Base-by-base conservation (phyloP, 441 rosid genomes). In the Melastoma candidum region DNA sequence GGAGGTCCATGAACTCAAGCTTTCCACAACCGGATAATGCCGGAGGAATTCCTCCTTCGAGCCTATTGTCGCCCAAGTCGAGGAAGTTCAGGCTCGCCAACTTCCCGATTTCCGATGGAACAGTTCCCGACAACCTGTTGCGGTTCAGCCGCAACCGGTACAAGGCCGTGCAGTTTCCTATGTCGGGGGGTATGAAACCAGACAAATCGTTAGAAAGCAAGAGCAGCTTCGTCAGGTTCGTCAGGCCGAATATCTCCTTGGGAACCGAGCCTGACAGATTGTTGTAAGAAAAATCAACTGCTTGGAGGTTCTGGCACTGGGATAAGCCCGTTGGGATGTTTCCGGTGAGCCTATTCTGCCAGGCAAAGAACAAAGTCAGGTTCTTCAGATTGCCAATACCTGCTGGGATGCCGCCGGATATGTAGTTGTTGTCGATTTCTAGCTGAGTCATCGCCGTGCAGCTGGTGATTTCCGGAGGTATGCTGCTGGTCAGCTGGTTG, bases 271-370 rank as follows among this genome's bases (percentile, higher is more conserved):
- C 58, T 0, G 50, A 46, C 12, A 64, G 47, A 48, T 22, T 53
- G 52, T 64, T 64, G 58, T 57, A 64, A 9, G 68, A 64, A 43
- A 64, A 62, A 58, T 64, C 68, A 2, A 64, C 58, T 9, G 61
- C 63, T 51, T 64, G 46, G 24, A 64, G 63, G 13, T 50, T 53
- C 47, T 39, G 25, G 6, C 68, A 64, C 45, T 47, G 26, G 3
- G 68, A 29, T 2, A 64, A 53, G 47, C 58, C 53, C 32, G 10
- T 44, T 0, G 68, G 68, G 22, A 64, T 64, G 9, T 26, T 25
- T 26, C 68, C 63, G 13, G 63, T 53, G 7, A 64, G 57, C 29
- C 26, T 51, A 41, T 64, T 64, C 63, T 64, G 47, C 68, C 68
- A 64, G 25, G 63, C 59, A 8, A 57, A 64, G 44, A 64, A 64